These are phyloP conservation scores for Saccharomyces uvarum DNA, from an alignment of 1,139 yeast genomes.

Conservation along the genomic window DNA sequence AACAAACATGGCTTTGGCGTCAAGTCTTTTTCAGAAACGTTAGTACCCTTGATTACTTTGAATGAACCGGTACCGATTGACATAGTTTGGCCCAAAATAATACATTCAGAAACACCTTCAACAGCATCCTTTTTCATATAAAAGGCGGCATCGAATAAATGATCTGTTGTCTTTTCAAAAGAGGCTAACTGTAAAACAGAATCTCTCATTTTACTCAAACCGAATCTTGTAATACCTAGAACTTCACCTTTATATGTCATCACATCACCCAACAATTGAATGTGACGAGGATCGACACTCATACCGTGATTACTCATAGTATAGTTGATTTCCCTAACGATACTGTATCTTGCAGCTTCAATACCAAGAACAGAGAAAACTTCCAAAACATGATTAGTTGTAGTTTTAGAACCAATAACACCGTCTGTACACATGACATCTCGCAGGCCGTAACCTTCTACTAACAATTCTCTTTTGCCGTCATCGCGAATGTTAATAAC, in stretches of 20 bases:
- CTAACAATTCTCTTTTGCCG: conserved; percentile 81
- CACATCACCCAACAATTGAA: conserved; percentile 93
- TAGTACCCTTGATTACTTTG: conserved; percentile 62
- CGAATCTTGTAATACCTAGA: conserved; percentile 94
- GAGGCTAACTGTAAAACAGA: conserved; percentile 94
- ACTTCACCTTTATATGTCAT: conserved; percentile 99
- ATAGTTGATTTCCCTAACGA: conserved; percentile 88
- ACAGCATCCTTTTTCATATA: conserved; percentile 92
- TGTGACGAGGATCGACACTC: conserved; percentile 99
- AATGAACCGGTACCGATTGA: conserved; percentile 95
- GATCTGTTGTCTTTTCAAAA: conserved; percentile 97
- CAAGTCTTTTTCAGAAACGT: conserved; percentile 40
- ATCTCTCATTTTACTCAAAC: conserved; percentile 97
- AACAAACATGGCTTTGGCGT: conserved; percentile 50
- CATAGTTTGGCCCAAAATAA: conserved; percentile 96
- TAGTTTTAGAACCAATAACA: conserved; percentile 78
- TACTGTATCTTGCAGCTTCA: conserved; percentile 93
- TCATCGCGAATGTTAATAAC: conserved; percentile 85
- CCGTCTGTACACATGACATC: conserved; percentile 98
- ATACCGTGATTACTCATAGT: conserved; percentile 99
- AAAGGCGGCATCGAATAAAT: conserved; percentile 95
- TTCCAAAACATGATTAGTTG: conserved; percentile 88
- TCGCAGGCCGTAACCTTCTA: conserved; percentile 94
- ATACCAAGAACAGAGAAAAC: conserved; percentile 87
- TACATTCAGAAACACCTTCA: conserved; percentile 97